Evolutionary conservation across 805 yeast species (phyloP), one percentile per base, ranked within the genome.

Genomic region (Saccharomycopsis malanga): DNA sequence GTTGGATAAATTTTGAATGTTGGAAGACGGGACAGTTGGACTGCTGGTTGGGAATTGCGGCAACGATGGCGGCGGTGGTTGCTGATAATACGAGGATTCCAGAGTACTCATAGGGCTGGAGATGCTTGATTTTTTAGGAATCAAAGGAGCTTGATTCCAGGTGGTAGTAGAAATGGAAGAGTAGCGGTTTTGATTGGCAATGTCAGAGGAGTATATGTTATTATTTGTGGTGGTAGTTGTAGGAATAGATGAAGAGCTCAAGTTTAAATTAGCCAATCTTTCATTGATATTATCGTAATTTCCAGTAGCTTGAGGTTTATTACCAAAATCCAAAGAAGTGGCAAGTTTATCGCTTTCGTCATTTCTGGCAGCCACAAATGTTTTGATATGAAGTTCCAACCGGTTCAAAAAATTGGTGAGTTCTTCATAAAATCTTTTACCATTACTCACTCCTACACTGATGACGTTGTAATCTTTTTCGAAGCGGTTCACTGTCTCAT

Each of bases 401-500:
- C 55, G 56, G 42, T 53, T 18, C 46, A 59, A 49, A 35, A 54
- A 58, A 39, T 55, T 64, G 52, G 54, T 51, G 54, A 61, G 59
- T 50, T 77, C 73, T 5, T 66, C 63, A 61, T 91, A 91, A 58
- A 87, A 85, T 9, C 65, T 70, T 7, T 64, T 56, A 0, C 95
- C 95, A 53, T 77, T 79, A 14, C 66, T 62, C 46, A 77, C 60
- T 4, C 94, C 95, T 4, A 66, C 71, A 32, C 68, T 68, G 80
- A 89, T 87, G 17, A 67, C 65, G 5, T 72, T 68, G 55, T 72
- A 74, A 1, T 87, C 81, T 4, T 64, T 60, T 44, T 72, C 61
- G 47, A 74, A 66, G 39, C 68, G 65, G 4, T 64, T 67, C 42
- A 71, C 71, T 55, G 68, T 63, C 29, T 56, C 59, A 10, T 57